These are phyloP conservation scores for slime mould (Dictyostelium discoideum) DNA, from an alignment of 78 protist species.

Conservation along the genomic window DNA sequence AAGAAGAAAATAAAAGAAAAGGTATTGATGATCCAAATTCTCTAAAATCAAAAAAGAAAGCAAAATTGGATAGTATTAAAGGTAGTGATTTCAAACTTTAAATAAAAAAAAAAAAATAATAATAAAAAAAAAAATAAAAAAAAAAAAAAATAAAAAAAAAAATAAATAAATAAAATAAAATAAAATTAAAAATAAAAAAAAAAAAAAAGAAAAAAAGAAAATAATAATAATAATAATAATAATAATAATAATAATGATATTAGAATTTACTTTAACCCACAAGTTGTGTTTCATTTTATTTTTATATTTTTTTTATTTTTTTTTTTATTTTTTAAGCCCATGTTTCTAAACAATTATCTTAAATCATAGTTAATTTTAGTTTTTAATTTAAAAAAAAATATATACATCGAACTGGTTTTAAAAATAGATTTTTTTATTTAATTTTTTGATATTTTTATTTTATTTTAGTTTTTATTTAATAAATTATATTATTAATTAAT, in stretches of 20 bases:
- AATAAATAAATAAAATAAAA: neutral
- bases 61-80: constrained; percentile 1
- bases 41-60: constrained; percentile 4
- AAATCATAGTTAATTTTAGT: neutral
- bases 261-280: too few relatives aligned
- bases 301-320: too few relatives aligned
- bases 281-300: too few relatives aligned
- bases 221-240: neutral
- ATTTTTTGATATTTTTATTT: too few relatives aligned
- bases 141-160: neutral
- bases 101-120: neutral
- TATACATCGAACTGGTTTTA: neutral
- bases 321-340: too few relatives aligned
- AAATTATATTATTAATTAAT: too few relatives aligned
- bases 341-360: too few relatives aligned
- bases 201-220: neutral
- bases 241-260: neutral
- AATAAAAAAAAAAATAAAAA: neutral
- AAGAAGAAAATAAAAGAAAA: constrained; percentile 59
- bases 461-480: too few relatives aligned
- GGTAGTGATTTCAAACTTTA: constrained; percentile 2
- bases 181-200: too few relatives aligned
- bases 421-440: too few relatives aligned
- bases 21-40: constrained; percentile 20
- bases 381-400: too few relatives aligned